Evolutionary conservation across 345 rosid species (phyloP), one percentile per base, ranked within the genome.

Genomic region (Luvunga scandens): DNA sequence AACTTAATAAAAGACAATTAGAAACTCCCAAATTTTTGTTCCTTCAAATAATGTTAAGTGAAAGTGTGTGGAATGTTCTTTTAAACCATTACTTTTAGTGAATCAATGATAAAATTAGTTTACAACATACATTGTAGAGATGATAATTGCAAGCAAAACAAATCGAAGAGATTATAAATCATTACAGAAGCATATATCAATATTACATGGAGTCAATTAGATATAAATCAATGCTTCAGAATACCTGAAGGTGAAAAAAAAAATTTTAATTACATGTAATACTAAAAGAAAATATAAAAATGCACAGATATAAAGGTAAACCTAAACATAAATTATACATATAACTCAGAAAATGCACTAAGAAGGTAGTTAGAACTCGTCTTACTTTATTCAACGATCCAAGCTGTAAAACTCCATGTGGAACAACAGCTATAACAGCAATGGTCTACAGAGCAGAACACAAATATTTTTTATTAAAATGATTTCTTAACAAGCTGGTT

Each of bases 371-470:
- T 22, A 69, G 71, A 83, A 78, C 45, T 77, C 50, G 31, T 75
- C 97, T 88, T 89, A 95, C 98, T 79, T 90, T 84, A 78, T 75
- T 81, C 70, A 88, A 83, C 68, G 98, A 93, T 78, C 97, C 98
- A 80, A 95, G 93, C 85, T 95, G 98, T 70, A 93, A 86, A 79
- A 95, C 97, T 83, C 97, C 98, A 84, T 83, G 85, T 13, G 95
- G 90, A 83, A 86, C 89, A 79, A 90, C 92, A 82, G 98, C 90
- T 53, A 91, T 87, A 64, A 91, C 90, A 76, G 85, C 88, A 82
- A 91, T 84, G 76, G 98, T 91, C 98, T 93, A 86, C 78, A 75
- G 45, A 75, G 62, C 71, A 82, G 68, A 55, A 68, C n/a, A 75
- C 31, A 27, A 2, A 60, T 56, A 55, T 21, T 61, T 61, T 21